Evolutionary conservation across 257 asterid species (phyloP).

Genomic region (Solanum appendiculatum): DNA sequence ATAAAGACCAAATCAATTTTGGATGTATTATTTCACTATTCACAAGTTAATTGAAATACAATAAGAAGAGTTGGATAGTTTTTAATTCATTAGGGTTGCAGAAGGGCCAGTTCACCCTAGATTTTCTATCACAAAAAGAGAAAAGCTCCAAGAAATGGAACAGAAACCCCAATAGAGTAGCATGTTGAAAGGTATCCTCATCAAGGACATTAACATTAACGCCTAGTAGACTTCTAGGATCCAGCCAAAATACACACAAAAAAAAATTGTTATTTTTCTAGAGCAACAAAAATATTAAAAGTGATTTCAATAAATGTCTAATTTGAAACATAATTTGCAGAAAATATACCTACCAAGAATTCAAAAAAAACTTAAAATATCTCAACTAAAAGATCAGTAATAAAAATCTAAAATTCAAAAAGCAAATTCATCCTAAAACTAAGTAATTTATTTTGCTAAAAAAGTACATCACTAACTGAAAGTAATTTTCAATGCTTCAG

Average conservation of each 20-base stretch:
- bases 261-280: too few relatives aligned
- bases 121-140: slow-evolving; percentile 5
- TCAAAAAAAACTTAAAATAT: too few relatives aligned
- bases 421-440: not conserved
- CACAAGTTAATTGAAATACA: not conserved
- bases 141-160: not conserved
- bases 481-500: not conserved
- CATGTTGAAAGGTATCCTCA: not conserved
- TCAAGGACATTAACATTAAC: not conserved
- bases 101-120: not conserved
- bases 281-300: not conserved
- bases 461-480: not conserved
- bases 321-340: too few relatives aligned
- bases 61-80: not conserved
- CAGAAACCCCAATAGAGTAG: not conserved
- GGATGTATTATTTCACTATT: not conserved
- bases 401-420: not conserved
- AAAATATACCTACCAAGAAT: too few relatives aligned
- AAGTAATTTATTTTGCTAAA: not conserved
- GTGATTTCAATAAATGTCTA: too few relatives aligned
- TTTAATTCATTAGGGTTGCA: slow-evolving; percentile 1
- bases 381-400: not conserved
- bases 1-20: not conserved
- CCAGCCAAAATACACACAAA: not conserved
- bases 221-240: not conserved